phyloP scores from a whole-genome alignment of 352 stramenopile genomes.

The Globisporangium apiculatum region DNA sequence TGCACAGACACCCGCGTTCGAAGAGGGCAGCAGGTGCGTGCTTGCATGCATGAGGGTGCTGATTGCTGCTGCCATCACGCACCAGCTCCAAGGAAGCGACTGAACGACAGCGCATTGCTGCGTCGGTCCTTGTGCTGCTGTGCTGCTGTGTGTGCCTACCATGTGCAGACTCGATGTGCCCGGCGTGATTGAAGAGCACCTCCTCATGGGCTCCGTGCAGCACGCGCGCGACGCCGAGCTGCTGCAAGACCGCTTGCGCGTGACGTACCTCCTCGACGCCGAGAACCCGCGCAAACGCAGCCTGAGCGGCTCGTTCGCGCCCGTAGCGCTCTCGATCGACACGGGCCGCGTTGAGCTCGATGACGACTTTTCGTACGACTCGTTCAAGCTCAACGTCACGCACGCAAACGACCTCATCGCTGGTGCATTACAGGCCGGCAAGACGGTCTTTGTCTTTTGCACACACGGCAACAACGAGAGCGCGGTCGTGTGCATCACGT shows the following conservation, averaged over 20 bases:
- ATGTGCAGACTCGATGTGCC: conserved; percentile 47
- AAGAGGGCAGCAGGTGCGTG: conserved; percentile 13
- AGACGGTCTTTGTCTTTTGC: conserved; percentile 64
- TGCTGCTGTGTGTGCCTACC: too few species aligned
- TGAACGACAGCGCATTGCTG: neutral
- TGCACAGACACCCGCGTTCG: conserved; percentile 6
- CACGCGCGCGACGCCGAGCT: conserved; percentile 47
- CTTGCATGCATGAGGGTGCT: neutral
- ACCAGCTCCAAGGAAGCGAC: neutral
- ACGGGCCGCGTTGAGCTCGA: conserved; percentile 46
- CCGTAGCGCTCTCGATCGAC: conserved; percentile 21
- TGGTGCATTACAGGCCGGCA: conserved; percentile 23
- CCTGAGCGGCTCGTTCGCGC: conserved; percentile 10
- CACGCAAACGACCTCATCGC: conserved; percentile 42
- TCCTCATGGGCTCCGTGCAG: conserved; percentile 55
- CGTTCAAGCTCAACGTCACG: conserved; percentile 36
- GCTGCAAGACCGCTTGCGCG: conserved; percentile 41
- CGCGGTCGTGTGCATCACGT: conserved; percentile 58
- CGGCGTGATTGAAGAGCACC: conserved; percentile 39
- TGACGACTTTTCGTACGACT: conserved; percentile 54
- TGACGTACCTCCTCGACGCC: conserved; percentile 42
- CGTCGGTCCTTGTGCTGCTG: too few species aligned
- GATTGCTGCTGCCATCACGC: too few species aligned
- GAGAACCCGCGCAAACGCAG: conserved; percentile 60
- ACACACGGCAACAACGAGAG: conserved; percentile 70